Evolutionary conservation across 2,329 filamentous ascomycete species (phyloP), one percentile per base, ranked within the genome.

Genomic region (Diaporthe batatas): DNA sequence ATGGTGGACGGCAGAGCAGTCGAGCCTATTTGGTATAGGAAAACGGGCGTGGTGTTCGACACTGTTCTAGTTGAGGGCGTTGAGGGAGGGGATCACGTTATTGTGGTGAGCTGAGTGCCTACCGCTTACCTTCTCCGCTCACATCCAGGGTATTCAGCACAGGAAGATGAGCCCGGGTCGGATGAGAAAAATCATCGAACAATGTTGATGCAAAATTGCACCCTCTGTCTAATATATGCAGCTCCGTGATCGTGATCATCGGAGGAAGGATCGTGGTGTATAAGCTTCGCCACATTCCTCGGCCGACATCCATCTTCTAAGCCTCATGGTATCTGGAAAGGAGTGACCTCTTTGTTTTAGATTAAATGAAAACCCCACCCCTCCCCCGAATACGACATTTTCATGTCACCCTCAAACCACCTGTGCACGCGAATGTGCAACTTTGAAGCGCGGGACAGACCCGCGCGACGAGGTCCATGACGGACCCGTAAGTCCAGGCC

Each of bases 1-100:
- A 39, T 44, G 32, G 39, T 80, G n/a, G 76, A 79, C 49, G 77
- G 76, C 14, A 25, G 76, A 7, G 36, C 51, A 25, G 73, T 67
- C 11, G 44, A 67, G 32, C 32, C 57, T 3, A 42, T 23, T 2
- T 75, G 74, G 75, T 68, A 65, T 34, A 64, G 75, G 55, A 71
- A 68, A 59, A 72, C 55, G 1, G 71, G 69, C 16, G 57, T 70
- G 2, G 74, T 75, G 16, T 65, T 71, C 44, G 75, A 76, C 36
- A 71, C 72, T 25, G 72, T 75, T 18, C 42, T 71, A 23, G 71
- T 75, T 11, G 47, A 72, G 6, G 59, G 54, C 54, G 69, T 73
- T 10, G 25, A 34, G 34, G 74, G 74, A 39, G 74, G 74, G 25
- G 58, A 72, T 21, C 72, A 72, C n/a, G 58, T 42, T 6, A 68